These are phyloP conservation scores for Mediolabrus comicus DNA, from an alignment of 108 stramenopile species.

Conservation along the genomic window DNA sequence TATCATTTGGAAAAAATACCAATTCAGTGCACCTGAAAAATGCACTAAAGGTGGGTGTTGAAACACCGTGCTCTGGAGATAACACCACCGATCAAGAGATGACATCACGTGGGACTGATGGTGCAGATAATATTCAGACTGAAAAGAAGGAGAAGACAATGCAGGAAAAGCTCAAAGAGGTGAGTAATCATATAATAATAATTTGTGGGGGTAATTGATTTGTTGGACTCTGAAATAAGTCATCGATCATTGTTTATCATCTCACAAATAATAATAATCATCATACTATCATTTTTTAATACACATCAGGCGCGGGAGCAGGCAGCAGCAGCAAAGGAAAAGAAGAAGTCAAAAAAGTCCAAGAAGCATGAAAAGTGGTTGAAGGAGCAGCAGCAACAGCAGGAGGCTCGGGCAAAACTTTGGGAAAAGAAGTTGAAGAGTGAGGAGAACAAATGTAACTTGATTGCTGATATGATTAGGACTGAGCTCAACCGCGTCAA, in stretches of 20 bases:
- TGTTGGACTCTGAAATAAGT: too few relatives aligned
- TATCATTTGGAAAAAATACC: not conserved
- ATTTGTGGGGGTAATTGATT: not conserved
- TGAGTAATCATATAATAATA: not conserved
- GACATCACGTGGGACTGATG: not conserved
- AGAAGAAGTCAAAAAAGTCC: conserved; percentile 2
- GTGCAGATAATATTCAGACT: not conserved
- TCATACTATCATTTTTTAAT: too few relatives aligned
- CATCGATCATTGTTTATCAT: too few relatives aligned
- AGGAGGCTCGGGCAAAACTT: conserved; percentile 12
- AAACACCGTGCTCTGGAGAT: not conserved
- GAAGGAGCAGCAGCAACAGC: conserved; percentile 8
- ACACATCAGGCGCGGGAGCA: not conserved
- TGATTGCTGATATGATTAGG: conserved; percentile 12
- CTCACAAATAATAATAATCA: too few relatives aligned
- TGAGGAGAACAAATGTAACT: not conserved
- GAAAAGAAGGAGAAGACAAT: not conserved
- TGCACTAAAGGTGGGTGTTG: not conserved
- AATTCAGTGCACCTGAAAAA: not conserved
- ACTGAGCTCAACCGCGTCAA: conserved; percentile 22
- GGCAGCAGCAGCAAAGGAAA: not conserved
- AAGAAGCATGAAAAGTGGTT: conserved; percentile 5
- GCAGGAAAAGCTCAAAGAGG: not conserved
- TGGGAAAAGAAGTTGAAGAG: conserved; percentile 9
- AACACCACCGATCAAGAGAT: not conserved